These are phyloP conservation scores for Plantago elongata DNA, from an alignment of 257 asterid genomes.

Conservation along the genomic window DNA sequence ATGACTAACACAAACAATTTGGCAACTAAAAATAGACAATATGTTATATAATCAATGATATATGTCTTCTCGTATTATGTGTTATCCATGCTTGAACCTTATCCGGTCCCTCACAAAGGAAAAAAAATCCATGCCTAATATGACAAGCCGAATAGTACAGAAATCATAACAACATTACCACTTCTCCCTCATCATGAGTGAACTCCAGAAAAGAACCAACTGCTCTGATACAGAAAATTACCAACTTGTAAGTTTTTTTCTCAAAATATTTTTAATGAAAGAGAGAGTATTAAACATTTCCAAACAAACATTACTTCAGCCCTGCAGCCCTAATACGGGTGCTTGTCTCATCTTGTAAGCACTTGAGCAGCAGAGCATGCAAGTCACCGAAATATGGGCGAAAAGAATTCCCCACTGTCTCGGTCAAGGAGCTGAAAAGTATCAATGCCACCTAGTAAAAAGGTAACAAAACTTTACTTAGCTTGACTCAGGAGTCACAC, in stretches of 20 bases:
- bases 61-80: neutral
- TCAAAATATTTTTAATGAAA: constrained; percentile 9
- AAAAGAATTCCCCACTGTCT: constrained; percentile 90
- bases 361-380: constrained; percentile 81
- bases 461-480: constrained; percentile 22
- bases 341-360: constrained; percentile 96
- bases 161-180: constrained; percentile 51
- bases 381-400: constrained; percentile 77
- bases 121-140: neutral
- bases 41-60: neutral
- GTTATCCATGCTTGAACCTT: neutral
- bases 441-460: constrained; percentile 82
- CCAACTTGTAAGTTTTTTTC: constrained; percentile 22
- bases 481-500: neutral
- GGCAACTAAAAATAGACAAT: too few relatives aligned
- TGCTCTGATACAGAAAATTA: constrained; percentile 67
- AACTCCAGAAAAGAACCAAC: constrained; percentile 98
- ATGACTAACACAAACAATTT: too few relatives aligned
- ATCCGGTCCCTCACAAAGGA: too few relatives aligned
- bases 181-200: constrained; percentile 84
- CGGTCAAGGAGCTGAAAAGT: constrained; percentile 99
- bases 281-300: constrained; percentile 11
- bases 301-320: constrained; percentile 66
- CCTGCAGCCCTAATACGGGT: constrained; percentile 95
- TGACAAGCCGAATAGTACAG: constrained; percentile 14